Percentiles rank a stretch among this genome's conserved stretches.
These are phyloP conservation scores for Podospora anserina DNA, from an alignment of 495 filamentous ascomycete species.

Conservation along the genomic window DNA sequence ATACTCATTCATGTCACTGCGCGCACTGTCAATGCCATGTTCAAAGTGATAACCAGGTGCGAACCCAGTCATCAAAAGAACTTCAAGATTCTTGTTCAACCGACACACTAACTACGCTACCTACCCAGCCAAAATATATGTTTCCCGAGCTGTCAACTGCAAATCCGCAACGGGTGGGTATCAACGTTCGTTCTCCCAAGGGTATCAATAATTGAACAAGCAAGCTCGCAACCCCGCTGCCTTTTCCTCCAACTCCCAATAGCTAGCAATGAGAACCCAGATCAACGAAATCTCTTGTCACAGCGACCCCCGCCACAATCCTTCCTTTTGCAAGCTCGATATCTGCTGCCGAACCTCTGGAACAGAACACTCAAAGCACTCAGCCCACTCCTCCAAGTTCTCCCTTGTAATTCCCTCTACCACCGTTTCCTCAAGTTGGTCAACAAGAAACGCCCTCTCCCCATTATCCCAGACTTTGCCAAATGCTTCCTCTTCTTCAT, in stretches of 20 bases:
- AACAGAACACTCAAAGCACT: not conserved
- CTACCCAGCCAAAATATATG: not conserved
- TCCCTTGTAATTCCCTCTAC: not conserved
- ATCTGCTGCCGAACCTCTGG: not conserved
- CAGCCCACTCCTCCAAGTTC: not conserved
- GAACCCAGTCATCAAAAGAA: too few species aligned
- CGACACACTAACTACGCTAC: too few species aligned
- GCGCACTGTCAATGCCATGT: too few species aligned
- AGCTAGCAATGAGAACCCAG: not conserved
- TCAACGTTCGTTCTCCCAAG: too few species aligned
- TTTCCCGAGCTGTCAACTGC: not conserved
- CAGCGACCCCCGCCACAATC: not conserved
- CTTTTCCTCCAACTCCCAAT: not conserved
- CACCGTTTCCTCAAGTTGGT: not conserved
- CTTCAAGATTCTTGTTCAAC: too few species aligned
- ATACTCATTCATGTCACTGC: too few species aligned
- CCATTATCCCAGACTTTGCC: not conserved
- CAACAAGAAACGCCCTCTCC: not conserved
- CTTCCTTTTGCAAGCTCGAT: not conserved
- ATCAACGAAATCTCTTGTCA: not conserved
- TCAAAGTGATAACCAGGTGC: too few species aligned
- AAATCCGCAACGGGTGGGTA: too few species aligned
- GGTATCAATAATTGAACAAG: not conserved
- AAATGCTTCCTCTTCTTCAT: constrained; percentile 1
- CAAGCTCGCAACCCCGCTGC: not conserved